Evolutionary conservation across 2,329 filamentous ascomycete genomes (phyloP), one percentile per base, ranked within the genome.

Genomic region (Ophiostoma sp.): DNA sequence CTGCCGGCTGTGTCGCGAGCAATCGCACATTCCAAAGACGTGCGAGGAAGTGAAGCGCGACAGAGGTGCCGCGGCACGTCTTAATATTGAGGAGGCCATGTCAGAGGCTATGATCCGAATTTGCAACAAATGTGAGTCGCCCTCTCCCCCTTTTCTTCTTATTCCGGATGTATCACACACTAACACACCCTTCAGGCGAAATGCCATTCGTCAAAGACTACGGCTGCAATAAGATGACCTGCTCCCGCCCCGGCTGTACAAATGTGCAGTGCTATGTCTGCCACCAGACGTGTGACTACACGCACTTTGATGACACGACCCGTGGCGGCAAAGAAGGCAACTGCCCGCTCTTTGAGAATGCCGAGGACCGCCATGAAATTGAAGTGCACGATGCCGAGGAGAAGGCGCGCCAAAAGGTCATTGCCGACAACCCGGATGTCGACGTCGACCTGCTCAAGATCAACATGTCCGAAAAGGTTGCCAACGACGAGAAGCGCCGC

Each of bases 221-320:
- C 42, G 94, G 94, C 2, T 97, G 94, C 83, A 97, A 97, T 82
- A 95, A 95, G 82, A 93, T 97, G 88, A 86, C 81, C 0, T 97
- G 94, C 80, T 84, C 87, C 0, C 86, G 86, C n/a, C 69, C 78
- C 55, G 82, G 82, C 1, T 90, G 88, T 74, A 5, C 72, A 2
- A 87, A 88, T 61, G 78, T 86, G 0, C 88, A 90, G 76, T 92
- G 90, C 78, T 94, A 94, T 77, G 85, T 93, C 57, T 97, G 94
- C 82, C 90, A 89, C 28, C 85, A 91, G 77, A 87, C 88, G 1
- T 88, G 86, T 73, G 82, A 87, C 72, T 96, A 97, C 78, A 77
- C 83, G 0, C 94, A 97, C 80, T 97, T 97, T 78, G 84, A 91
- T 74, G 86, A 91, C 71, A 15, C 73, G 0, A 73, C 31, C 0